Evolutionary conservation across 75 land plant genomes (phyloP).

Genomic region (Larix kaempferi): DNA sequence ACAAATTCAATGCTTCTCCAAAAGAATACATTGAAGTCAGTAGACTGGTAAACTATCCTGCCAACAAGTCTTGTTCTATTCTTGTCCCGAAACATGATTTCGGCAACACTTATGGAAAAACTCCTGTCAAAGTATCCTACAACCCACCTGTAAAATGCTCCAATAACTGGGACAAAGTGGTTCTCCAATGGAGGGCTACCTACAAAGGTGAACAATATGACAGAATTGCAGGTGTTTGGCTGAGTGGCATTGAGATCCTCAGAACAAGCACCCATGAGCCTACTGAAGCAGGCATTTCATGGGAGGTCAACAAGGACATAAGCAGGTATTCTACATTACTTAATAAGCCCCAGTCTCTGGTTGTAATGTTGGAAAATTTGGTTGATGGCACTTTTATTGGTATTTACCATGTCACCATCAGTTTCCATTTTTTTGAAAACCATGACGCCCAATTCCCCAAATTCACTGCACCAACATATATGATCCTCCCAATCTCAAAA

Average conservation of each 20-base stretch:
- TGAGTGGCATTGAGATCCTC: constrained; percentile 75
- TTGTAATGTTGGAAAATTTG: constrained; percentile 60
- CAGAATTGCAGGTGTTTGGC: constrained; percentile 74
- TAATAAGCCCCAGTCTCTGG: constrained; percentile 24
- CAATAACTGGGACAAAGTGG: constrained; percentile 39
- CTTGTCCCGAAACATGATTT: too few species aligned
- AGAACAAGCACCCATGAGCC: constrained; percentile 88
- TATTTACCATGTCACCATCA: constrained; percentile 56
- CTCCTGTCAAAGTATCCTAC: constrained; percentile 52
- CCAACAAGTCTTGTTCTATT: too few species aligned
- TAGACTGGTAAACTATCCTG: too few species aligned
- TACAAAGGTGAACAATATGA: constrained; percentile 73
- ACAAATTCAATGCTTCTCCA: too few species aligned
- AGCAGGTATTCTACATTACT: constrained; percentile 61
- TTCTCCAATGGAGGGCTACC: constrained; percentile 41
- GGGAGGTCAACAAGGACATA: constrained; percentile 75
- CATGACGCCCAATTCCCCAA: not conserved
- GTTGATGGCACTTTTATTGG: constrained; percentile 66
- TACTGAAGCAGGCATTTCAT: constrained; percentile 48
- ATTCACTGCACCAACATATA: constrained; percentile 39
- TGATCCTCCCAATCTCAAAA: constrained; percentile 53
- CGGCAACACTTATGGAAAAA: constrained; percentile 48
- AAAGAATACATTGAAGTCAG: too few species aligned
- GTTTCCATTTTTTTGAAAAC: constrained; percentile 31
- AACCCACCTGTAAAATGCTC: constrained; percentile 46